These are phyloP conservation scores for Monoraphidium neglectum DNA, from an alignment of 139 green algal genomes.

Conservation along the genomic window DNA sequence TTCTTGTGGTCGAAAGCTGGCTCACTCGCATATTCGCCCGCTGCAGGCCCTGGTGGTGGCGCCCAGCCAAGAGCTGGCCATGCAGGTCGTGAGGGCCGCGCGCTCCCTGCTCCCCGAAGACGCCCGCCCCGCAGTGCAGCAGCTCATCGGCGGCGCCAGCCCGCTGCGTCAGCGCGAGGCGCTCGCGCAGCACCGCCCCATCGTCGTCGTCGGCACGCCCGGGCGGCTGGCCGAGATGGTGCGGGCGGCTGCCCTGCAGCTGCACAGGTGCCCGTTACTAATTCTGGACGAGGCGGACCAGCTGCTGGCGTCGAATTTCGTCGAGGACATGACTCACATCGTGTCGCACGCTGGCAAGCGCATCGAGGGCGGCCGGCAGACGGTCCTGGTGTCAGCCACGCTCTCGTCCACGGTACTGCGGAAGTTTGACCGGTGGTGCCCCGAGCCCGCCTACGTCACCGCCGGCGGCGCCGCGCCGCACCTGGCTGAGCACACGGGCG, in stretches of 20 bases:
- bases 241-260: conserved; percentile 54
- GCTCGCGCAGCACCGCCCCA: conserved; percentile 76
- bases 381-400: conserved; percentile 82
- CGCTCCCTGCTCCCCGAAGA: conserved; percentile 68
- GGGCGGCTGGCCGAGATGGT: conserved; percentile 88
- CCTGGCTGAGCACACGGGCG: too few species aligned
- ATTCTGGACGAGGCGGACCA: conserved; percentile 68
- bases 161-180: conserved; percentile 77
- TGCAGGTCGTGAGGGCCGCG: conserved; percentile 88
- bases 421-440: conserved; percentile 60
- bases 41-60: conserved; percentile 78
- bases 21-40: too few species aligned
- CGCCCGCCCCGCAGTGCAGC: conserved; percentile 76
- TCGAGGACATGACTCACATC: conserved; percentile 80
- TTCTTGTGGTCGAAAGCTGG: too few species aligned
- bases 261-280: conserved; percentile 51
- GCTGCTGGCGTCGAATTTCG: conserved; percentile 84
- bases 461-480: conserved; percentile 8
- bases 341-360: conserved; percentile 68
- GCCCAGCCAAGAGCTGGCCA: conserved; percentile 92
- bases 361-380: conserved; percentile 51
- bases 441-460: conserved; percentile 42
- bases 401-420: conserved; percentile 66
- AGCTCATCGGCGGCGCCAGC: conserved; percentile 96
- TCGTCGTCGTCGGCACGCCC: conserved; percentile 95